Base-by-base conservation (phyloP, 2,329 filamentous ascomycete species). In the Penicillium sp. region DNA sequence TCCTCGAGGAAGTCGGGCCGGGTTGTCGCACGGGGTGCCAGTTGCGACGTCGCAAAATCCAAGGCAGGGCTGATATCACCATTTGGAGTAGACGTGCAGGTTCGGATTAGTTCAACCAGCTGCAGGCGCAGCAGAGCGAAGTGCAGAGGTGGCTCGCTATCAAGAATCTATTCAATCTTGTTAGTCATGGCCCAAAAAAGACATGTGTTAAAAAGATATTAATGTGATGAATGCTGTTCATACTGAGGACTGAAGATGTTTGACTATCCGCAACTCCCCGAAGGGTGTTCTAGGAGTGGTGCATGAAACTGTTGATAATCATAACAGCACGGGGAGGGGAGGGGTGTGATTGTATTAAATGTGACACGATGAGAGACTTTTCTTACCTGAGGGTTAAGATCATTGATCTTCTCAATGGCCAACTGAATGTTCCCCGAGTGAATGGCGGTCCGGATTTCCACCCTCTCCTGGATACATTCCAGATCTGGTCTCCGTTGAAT, bases 221-320 rank as follows among this genome's bases (percentile, higher is more conserved):
- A 41, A 62, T 59, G 55, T 56, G 49, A 55, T 51, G 49, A 58
- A 67, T 67, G 64, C 75, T 79, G 82, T 81, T 95, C 90, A 94
- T 92, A 87, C 85, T 89, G 85, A 89, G 84, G 85, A 89, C 85
- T 90, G 87, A 89, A 89, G 87, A 85, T 79, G 77, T 77, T 78
- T 81, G 79, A 79, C 83, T 85, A 80, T 97, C 93, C 95, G 95
- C 94, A 94, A 85, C 77, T 85, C 87, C 86, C 85, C 81, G 81
- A 84, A 86, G 85, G 83, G 82, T 82, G 49, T 85, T 63, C 67
- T 97, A 94, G 91, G 94, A 92, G 94, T 99, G 94, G 94, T 99
- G 94, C 94, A 99, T 99, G 93, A 96, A 92, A 82, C 89, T 65
- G 82, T 83, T 82, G 90, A 81, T 96, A 96, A 99, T 99, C 94